Evolutionary conservation across 2,329 filamentous ascomycete species (phyloP), one percentile per base, ranked within the genome.

Genomic region (Aspergillus ibericus): DNA sequence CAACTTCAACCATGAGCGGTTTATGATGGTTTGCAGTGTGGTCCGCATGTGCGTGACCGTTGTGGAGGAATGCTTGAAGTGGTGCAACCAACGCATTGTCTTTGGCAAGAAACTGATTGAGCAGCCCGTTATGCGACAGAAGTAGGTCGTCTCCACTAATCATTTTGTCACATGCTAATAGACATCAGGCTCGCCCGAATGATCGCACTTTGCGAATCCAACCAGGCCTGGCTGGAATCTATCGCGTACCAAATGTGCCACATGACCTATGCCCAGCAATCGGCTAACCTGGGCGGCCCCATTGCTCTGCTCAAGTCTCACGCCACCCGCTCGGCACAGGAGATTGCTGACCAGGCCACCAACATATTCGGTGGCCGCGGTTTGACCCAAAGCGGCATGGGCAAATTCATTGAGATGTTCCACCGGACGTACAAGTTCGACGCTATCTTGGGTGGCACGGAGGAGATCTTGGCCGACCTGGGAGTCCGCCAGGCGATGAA

Each of bases 1-100:
- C 77, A 96, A 96, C 78, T 96, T 96, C 80, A 95, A 95, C 81
- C 90, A 95, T 77, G 90, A 92, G 78, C 84, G 90, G 32, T 92
- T 89, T 83, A 88, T 84, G 77, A 91, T 93, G 88, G 80, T 81
- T 57, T 87, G 85, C 65, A 85, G 78, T 52, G 85, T 87, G 3
- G 82, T 88, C 59, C 86, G 89, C 52, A 81, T 83, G 75, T 85
- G 82, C 55, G 84, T 90, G 62, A 83, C 83, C 1, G 84, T 93
- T 13, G 87, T 91, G 12, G 91, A 96, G 74, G 91, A 96, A 72
- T 93, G 87, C 68, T 79, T 96, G 63, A 95, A 95, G 74, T 96
- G 92, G 92, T 83, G 87, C 32, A 91, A 95, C 78, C 92, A 96
- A 77, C 87, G 91, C 51, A 81, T 92, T 25, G 90, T 96, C 64